Percentiles rank a stretch among this genome's conserved stretches.
Conservation (phyloP, 192 early-diverging fungal species). For the Umbelopsis sp. region DNA sequence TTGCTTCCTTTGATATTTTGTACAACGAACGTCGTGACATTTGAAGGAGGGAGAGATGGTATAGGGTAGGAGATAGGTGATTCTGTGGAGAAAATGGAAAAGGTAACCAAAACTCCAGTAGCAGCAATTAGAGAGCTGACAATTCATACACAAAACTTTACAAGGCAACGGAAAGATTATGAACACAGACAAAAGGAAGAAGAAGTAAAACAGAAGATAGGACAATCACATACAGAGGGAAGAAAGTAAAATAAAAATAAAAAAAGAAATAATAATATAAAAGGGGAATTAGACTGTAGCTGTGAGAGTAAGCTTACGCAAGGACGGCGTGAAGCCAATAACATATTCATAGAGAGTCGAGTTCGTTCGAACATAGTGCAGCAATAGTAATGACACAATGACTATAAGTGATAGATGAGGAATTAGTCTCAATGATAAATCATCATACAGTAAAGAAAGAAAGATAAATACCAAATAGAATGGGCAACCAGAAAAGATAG, state of each 20-base stretch:
- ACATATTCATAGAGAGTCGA: not conserved
- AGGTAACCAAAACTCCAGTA: too few relatives aligned
- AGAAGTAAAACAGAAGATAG: not conserved
- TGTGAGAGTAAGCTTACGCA: constrained; percentile 1
- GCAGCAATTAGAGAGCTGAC: too few relatives aligned
- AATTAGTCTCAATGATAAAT: not conserved
- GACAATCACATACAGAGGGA: not conserved
- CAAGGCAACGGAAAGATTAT: not conserved
- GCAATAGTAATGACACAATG: not conserved
- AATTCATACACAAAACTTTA: constrained; percentile 16
- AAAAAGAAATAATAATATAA: not conserved
- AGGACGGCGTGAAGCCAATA: not conserved
- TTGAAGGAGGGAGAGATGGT: not conserved
- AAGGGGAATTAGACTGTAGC: not conserved
- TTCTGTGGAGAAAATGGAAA: not conserved
- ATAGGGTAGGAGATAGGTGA: not conserved
- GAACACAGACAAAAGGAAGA: not conserved
- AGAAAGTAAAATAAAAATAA: not conserved
- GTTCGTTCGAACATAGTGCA: constrained; percentile 14
- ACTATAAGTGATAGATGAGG: not conserved
- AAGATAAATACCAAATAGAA: constrained; percentile 30
- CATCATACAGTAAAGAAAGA: too few relatives aligned
- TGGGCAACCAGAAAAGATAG: constrained; percentile 56
- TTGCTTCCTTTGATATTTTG: not conserved
- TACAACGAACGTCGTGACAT: not conserved